These are phyloP conservation scores for Sporobolomyces phaffii DNA, from an alignment of 768 basidiomycete genomes.

Conservation along the genomic window DNA sequence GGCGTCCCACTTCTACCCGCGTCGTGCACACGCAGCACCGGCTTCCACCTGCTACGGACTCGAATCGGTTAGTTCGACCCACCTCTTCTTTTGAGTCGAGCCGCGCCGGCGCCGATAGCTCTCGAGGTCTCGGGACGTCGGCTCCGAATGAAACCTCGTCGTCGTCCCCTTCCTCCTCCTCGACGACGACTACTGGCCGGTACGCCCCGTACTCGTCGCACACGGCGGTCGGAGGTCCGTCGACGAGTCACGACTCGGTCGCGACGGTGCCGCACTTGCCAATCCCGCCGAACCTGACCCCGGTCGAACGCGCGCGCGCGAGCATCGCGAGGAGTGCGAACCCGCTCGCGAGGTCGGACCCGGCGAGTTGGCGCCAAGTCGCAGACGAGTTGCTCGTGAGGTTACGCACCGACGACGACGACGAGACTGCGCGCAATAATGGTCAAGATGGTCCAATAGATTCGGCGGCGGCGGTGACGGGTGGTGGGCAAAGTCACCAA, in stretches of 20 bases:
- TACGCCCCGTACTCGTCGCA: constrained; percentile 15
- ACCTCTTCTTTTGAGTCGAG: too few relatives aligned
- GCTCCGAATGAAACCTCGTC: too few relatives aligned
- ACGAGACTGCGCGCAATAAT: too few relatives aligned
- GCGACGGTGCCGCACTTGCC: neutral
- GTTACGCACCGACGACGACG: neutral
- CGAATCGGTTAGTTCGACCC: too few relatives aligned
- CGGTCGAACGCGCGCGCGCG: constrained; percentile 4
- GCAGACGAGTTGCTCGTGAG: constrained; percentile 6
- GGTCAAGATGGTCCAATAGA: too few relatives aligned
- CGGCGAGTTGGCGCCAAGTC: constrained; percentile 19
- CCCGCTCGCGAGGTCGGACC: constrained; percentile 8
- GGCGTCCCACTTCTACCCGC: too few relatives aligned
- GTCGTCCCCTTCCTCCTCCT: neutral
- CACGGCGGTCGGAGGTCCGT: neutral
- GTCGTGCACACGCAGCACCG: too few relatives aligned
- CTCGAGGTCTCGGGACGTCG: too few relatives aligned
- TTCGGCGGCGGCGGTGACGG: too few relatives aligned
- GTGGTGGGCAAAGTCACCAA: too few relatives aligned
- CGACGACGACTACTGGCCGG: neutral
- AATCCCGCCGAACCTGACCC: neutral
- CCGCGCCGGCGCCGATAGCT: too few relatives aligned
- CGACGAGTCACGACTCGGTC: neutral
- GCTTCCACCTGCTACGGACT: too few relatives aligned
- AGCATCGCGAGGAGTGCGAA: constrained; percentile 2